Evolutionary conservation across 1,284 basidiomycete species (phyloP).

Genomic region (Ganoderma lucidum): DNA sequence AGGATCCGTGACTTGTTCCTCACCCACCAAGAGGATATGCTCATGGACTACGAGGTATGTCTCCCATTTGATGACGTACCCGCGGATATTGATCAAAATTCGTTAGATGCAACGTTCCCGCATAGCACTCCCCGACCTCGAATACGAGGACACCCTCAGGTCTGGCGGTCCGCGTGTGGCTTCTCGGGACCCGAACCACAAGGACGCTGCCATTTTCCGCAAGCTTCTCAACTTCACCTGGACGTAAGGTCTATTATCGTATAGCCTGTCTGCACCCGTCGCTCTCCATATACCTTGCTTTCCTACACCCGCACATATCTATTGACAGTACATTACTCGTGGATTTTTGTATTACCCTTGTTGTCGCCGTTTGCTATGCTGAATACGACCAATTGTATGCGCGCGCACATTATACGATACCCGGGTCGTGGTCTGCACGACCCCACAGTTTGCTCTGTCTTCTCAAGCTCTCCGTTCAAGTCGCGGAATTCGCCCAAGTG

Average conservation of each 20-base stretch:
- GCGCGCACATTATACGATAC: constrained; percentile 26
- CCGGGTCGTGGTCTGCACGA: constrained; percentile 8
- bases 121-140: constrained; percentile 45
- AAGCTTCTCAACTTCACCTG: constrained; percentile 43
- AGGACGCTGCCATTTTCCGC: constrained; percentile 38
- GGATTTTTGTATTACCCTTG: constrained; percentile 37
- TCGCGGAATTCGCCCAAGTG: not conserved
- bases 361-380: constrained; percentile 38
- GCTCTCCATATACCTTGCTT: constrained; percentile 37
- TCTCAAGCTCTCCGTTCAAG: not conserved
- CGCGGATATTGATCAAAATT: constrained; percentile 15
- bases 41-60: constrained; percentile 74
- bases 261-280: constrained; percentile 17
- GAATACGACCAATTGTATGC: constrained; percentile 34
- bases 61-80: not conserved
- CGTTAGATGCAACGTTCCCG: constrained; percentile 67
- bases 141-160: constrained; percentile 33
- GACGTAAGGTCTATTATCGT: constrained; percentile 24
- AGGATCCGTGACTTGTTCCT: constrained; percentile 60
- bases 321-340: constrained; percentile 35
- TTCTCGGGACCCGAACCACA: constrained; percentile 36
- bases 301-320: constrained; percentile 36
- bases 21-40: constrained; percentile 45
- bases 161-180: constrained; percentile 27
- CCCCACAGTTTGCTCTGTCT: constrained; percentile 8